These are phyloP conservation scores for Hypericum androsaemum DNA, from an alignment of 345 rosid species.

Conservation along the genomic window DNA sequence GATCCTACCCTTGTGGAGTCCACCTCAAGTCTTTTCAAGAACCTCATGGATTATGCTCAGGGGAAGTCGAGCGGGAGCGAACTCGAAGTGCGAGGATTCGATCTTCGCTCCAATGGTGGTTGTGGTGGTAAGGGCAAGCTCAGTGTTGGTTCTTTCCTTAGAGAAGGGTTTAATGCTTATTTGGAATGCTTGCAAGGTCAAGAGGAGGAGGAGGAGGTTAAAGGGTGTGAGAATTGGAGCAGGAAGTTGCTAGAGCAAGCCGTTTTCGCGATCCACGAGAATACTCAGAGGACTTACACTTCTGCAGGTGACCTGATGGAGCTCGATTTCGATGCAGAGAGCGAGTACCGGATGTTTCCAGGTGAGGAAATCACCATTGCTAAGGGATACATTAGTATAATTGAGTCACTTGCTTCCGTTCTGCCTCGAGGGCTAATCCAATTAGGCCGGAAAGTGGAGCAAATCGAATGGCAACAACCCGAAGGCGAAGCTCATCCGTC, in stretches of 20 bases:
- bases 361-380: conserved; percentile 98
- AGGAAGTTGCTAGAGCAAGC: conserved; percentile 58
- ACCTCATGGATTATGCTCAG: conserved; percentile 74
- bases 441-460: conserved; percentile 47
- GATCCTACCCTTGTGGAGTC: conserved; percentile 39
- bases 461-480: conserved; percentile 65
- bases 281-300: conserved; percentile 75
- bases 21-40: conserved; percentile 52
- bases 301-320: conserved; percentile 70
- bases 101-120: conserved; percentile 17
- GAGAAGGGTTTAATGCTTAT: conserved; percentile 43
- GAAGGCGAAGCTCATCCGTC: conserved; percentile 2
- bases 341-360: conserved; percentile 83
- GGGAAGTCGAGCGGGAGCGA: conserved; percentile 31
- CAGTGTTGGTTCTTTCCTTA: conserved; percentile 61
- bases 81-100: conserved; percentile 11
- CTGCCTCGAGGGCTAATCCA: conserved; percentile 65
- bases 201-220: conserved; percentile 25
- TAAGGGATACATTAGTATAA: conserved; percentile 64
- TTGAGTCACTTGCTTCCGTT: conserved; percentile 59
- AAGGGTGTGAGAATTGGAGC: conserved; percentile 42
- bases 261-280: conserved; percentile 58
- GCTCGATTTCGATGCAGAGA: conserved; percentile 74
- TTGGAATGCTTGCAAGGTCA: conserved; percentile 31
- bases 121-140: conserved; percentile 10